phyloP scores from a whole-genome alignment of 352 stramenopile genomes.

The Pythium myriotylum region DNA sequence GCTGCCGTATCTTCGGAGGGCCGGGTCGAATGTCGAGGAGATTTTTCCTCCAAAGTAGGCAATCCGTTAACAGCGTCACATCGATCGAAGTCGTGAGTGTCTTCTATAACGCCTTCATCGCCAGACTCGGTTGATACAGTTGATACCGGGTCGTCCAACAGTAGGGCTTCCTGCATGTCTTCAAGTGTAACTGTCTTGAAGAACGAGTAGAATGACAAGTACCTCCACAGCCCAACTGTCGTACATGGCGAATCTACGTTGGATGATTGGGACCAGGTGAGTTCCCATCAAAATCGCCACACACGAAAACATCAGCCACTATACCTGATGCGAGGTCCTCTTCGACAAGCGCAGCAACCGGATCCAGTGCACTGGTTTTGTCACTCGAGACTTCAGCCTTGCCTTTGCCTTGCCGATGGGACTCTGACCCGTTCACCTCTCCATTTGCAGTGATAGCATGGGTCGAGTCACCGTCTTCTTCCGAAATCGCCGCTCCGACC shows the following conservation, averaged over 20 bases:
- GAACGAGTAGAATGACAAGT: conserved; percentile 57
- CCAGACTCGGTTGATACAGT: not conserved
- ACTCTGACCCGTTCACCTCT: not conserved
- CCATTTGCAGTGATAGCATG: not conserved
- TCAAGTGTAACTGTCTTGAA: conserved; percentile 62
- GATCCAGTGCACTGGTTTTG: conserved; percentile 31
- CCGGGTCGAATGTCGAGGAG: not conserved
- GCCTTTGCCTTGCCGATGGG: not conserved
- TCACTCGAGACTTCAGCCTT: conserved; percentile 15
- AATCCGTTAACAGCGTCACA: not conserved
- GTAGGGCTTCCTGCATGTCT: conserved; percentile 59
- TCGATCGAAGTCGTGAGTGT: not conserved
- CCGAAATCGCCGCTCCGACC: not conserved
- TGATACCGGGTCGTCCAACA: conserved; percentile 49
- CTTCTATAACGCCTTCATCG: not conserved
- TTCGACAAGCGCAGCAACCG: conserved; percentile 50
- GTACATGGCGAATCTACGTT: conserved; percentile 62
- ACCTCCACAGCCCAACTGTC: conserved; percentile 71
- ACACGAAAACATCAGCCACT: too few relatives aligned
- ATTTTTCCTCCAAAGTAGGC: not conserved
- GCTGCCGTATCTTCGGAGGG: not conserved
- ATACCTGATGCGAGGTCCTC: conserved; percentile 66
- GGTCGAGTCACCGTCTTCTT: not conserved
- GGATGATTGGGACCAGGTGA: not conserved
- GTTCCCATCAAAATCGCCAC: too few relatives aligned